These are phyloP conservation scores for Diaporthe batatas DNA, from an alignment of 2,329 filamentous ascomycete genomes.

Conservation along the genomic window DNA sequence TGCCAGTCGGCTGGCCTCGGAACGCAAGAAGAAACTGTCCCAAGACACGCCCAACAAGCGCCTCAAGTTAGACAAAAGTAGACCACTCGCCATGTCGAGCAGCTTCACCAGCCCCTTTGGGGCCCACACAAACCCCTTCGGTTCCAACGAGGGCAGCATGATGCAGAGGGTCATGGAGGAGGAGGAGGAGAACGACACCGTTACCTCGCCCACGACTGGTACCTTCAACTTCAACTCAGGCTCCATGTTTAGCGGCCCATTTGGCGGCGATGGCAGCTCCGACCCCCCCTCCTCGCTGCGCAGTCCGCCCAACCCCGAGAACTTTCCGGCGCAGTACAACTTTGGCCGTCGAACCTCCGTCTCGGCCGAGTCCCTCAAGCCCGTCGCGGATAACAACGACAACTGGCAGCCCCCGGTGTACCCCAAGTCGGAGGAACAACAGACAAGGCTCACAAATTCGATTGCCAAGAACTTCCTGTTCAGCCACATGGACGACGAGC, in stretches of 20 bases:
- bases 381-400: constrained; percentile 83
- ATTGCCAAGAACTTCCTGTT: constrained; percentile 95
- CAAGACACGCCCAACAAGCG: constrained; percentile 44
- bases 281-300: constrained; percentile 63
- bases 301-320: constrained; percentile 70
- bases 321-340: constrained; percentile 93
- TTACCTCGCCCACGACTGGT: constrained; percentile 80
- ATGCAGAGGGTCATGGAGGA: constrained; percentile 79
- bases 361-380: constrained; percentile 95
- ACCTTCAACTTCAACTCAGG: constrained; percentile 64
- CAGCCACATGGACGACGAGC: constrained; percentile 93
- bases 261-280: constrained; percentile 62
- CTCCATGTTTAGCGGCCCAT: constrained; percentile 63
- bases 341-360: constrained; percentile 94
- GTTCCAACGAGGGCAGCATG: constrained; percentile 61
- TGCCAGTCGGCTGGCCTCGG: constrained; percentile 72
- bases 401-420: constrained; percentile 92
- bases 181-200: constrained; percentile 83
- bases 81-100: constrained; percentile 71
- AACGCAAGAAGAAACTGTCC: constrained; percentile 70
- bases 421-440: constrained; percentile 85
- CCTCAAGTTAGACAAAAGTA: constrained; percentile 37
- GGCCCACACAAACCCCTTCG: constrained; percentile 80
- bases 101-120: constrained; percentile 81
- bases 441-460: constrained; percentile 81